Base-by-base conservation (phyloP, 164 flowering plant species). In the Umbellularia californica region DNA sequence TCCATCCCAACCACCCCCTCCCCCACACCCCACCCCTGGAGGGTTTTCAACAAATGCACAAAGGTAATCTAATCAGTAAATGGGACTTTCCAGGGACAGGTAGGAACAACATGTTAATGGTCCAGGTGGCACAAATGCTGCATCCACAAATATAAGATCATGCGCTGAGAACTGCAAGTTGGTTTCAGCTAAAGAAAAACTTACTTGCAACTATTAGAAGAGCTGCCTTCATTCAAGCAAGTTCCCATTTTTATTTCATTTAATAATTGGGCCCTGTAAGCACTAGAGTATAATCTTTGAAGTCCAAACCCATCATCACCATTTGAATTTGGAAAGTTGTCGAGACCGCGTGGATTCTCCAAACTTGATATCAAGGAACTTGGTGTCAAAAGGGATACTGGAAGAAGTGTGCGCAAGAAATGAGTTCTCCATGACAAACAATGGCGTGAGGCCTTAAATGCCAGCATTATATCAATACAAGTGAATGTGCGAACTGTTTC, bases 301-400 rank as follows among this genome's bases (percentile, higher is more conserved):
- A 90, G 79, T 79, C 88, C 79, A 35, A 89, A 76, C 81, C 88
- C 79, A 74, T 89, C 90, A 76, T 90, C 76, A 68, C 85, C 82
- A 76, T 85, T 85, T 90, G 89, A 82, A 84, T 85, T 87, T 35
- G 92, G 90, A 52, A 89, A 76, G 80, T 88, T 89, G 78, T 93
- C 94, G 72, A 92, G 79, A 78, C 90, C 87, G 71, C 90, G 85
- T 3, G 96, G 92, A 80, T 95, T 90, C 85, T 92, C 92, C 89
- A 95, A 85, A 77, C 98, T 93, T n/a, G 98, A 93, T 97, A 93
- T 93, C 33, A 78, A 82, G 70, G 81, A 73, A 69, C 64, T 50
- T 69, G 78, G 77, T 60, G 77, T 22, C 77, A 79, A 71, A 79
- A 62, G 35, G 17, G 64, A 65, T 81, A 68, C 84, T 81, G 84